Percentiles rank a stretch among this genome's conserved stretches.
phyloP scores from a whole-genome alignment of 2,329 filamentous ascomycete genomes.

The Arthrobotrys musiformis region DNA sequence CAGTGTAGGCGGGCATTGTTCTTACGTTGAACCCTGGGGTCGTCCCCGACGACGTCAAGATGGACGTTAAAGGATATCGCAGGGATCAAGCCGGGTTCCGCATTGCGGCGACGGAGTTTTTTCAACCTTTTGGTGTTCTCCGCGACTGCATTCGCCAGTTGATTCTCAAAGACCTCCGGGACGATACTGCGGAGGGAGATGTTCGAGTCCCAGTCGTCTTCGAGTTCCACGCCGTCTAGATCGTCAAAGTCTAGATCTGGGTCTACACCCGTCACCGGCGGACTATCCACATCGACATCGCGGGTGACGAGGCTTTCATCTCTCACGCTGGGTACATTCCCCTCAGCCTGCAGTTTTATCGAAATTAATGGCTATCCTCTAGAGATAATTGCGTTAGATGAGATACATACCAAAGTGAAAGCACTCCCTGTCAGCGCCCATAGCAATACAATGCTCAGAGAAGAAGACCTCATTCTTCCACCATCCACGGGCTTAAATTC shows the following conservation, averaged over 20 bases:
- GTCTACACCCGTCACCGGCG: not conserved
- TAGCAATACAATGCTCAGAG: slow-evolving; percentile 4
- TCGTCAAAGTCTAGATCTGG: not conserved
- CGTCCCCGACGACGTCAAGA: not conserved
- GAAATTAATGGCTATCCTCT: not conserved
- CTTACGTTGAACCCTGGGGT: slow-evolving; percentile 17
- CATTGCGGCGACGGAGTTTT: not conserved
- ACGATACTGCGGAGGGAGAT: not conserved
- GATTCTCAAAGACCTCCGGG: not conserved
- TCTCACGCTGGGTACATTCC: not conserved
- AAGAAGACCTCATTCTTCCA: slow-evolving; percentile 18
- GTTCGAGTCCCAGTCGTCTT: slow-evolving; percentile 24
- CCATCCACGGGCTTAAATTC: not conserved
- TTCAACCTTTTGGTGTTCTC: too few species aligned
- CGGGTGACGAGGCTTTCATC: not conserved
- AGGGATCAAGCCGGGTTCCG: not conserved
- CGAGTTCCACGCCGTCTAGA: not conserved
- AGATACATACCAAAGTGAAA: not conserved
- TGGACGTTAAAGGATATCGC: slow-evolving; percentile 33
- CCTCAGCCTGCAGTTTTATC: not conserved
- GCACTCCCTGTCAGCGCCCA: slow-evolving; percentile 14
- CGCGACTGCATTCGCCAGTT: not conserved
- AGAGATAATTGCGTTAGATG: not conserved
- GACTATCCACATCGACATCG: not conserved
- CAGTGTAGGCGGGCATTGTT: slow-evolving; percentile 30